Evolutionary conservation across 441 rosid species (phyloP).

Genomic region (Pelargonium australe): DNA sequence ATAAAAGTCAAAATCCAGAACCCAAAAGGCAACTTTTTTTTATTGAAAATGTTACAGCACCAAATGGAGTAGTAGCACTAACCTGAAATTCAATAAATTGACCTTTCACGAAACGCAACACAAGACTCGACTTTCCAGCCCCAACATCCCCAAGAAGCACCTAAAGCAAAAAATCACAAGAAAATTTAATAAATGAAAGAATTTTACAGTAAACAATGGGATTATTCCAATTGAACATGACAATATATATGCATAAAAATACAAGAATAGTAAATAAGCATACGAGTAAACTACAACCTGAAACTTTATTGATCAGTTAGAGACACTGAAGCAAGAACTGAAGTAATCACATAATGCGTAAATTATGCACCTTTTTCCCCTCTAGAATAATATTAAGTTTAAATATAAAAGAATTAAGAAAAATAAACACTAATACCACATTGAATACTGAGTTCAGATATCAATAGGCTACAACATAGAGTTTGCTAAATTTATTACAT

Average conservation of each 20-base stretch:
- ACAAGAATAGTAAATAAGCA: neutral
- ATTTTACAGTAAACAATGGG: neutral
- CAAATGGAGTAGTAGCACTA: constrained; percentile 10
- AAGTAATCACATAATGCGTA: neutral
- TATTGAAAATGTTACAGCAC: neutral
- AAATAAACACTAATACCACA: neutral
- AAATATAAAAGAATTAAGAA: neutral
- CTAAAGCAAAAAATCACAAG: constrained; percentile 28
- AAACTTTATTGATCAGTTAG: neutral
- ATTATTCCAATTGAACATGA: neutral
- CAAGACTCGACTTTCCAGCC: constrained; percentile 95
- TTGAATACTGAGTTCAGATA: neutral
- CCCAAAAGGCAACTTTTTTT: neutral
- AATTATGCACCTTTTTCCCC: neutral
- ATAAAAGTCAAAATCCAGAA: constrained; percentile 9
- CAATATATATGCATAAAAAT: neutral
- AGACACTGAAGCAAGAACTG: neutral
- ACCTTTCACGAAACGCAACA: constrained; percentile 87
- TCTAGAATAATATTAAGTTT: neutral
- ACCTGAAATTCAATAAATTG: constrained; percentile 98
- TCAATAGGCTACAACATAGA: too few relatives aligned
- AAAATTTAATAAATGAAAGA: neutral
- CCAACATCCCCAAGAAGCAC: constrained; percentile 98
- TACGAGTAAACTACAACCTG: neutral
- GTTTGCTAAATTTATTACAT: too few relatives aligned